Evolutionary conservation across 768 basidiomycete species (phyloP), one percentile per base, ranked within the genome.

Genomic region (Nidularia pulvinata): DNA sequence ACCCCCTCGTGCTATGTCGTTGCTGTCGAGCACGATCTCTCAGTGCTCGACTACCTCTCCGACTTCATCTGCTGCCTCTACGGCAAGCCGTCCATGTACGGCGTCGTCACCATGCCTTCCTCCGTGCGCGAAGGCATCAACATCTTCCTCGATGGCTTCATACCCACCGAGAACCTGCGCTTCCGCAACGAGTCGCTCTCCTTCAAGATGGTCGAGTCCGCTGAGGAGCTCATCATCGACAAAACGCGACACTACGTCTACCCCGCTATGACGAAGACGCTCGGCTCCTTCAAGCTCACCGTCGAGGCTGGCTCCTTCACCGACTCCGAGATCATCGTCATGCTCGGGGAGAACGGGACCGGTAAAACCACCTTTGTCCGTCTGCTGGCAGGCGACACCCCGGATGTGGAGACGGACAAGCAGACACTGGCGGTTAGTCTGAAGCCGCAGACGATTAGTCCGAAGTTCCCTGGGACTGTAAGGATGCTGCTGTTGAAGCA

Each of bases 121-220:
- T 97, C 95, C 32, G 95, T 98, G 54, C 86, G 97, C 55, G 97
- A 99, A 89, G 95, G 96, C 59, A 98, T 99, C 78, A 99, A 99
- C 73, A 98, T 98, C 66, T 99, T 99, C 84, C 79, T 99, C 55
- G 97, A 99, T 64, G 97, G 97, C 42, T 95, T 94, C 77, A 94
- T 99, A 59, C 97, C 97, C 4, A 98, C 96, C 14, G 97, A 98
- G 71, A 99, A 99, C 73, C 72, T 99, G 62, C 93, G 97, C 50
- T 98, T 98, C 86, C 86, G 97, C 33, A 89, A 98, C 59, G 97
- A 98, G 62, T 91, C 92, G 0, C 78, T 98, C 11, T 86, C 92
- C 6, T 99, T 99, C 81, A 98, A 96, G 76, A 98, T 98, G 86
- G 85, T 91, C 54, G 97, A 98, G 69, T 96, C 86, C 13, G 95